A percentile compares a stretch with the other conserved stretches of the same genome.
These are phyloP conservation scores for Alternaria arbusti DNA, from an alignment of 2,329 filamentous ascomycete species.

Conservation along the genomic window DNA sequence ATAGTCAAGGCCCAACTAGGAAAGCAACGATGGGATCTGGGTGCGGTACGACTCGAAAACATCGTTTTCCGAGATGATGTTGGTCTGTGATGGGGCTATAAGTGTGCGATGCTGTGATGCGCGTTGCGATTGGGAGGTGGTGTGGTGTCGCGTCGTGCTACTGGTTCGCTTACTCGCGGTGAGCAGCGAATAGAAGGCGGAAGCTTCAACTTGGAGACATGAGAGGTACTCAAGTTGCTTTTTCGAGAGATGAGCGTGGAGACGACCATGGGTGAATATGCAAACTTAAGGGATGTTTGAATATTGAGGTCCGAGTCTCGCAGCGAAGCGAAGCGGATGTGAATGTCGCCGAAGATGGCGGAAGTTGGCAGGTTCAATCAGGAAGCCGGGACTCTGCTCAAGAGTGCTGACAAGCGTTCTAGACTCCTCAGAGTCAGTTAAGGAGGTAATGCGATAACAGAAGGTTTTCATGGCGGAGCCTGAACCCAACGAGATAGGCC, in stretches of 20 bases:
- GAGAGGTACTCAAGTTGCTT: slow-evolving; percentile 13
- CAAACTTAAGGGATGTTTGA: slow-evolving; percentile 30
- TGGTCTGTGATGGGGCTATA: slow-evolving; percentile 14
- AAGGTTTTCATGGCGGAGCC: neutral
- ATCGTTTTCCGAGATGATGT: slow-evolving; percentile 12
- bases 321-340: neutral
- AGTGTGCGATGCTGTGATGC: slow-evolving; percentile 26
- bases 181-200: slow-evolving; percentile 35
- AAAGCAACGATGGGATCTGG: slow-evolving; percentile 7
- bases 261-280: slow-evolving; percentile 22
- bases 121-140: slow-evolving; percentile 33
- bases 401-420: neutral
- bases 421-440: neutral
- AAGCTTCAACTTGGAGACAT: slow-evolving; percentile 16
- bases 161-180: slow-evolving; percentile 34
- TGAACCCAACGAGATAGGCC: neutral
- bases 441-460: neutral
- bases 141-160: slow-evolving; percentile 28
- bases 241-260: slow-evolving; percentile 13
- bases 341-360: neutral
- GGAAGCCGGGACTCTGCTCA: neutral
- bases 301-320: neutral
- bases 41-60: slow-evolving; percentile 19
- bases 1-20: slow-evolving; percentile 23
- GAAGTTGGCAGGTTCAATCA: neutral